Percentiles rank a stretch among this genome's conserved stretches.
These are phyloP conservation scores for Kuraishia ogatae DNA, from an alignment of 805 yeast genomes.

Conservation along the genomic window DNA sequence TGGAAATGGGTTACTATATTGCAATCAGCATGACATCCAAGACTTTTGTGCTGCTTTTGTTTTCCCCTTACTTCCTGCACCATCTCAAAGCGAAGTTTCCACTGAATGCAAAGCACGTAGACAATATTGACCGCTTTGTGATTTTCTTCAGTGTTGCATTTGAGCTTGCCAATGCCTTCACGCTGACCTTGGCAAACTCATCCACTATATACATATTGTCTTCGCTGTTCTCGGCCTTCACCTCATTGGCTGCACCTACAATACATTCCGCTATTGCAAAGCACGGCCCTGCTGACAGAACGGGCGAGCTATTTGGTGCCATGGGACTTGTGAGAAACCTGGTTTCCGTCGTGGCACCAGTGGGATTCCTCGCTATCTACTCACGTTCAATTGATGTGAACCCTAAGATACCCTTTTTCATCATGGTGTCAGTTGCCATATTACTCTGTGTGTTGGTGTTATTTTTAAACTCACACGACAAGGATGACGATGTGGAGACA, in stretches of 20 bases:
- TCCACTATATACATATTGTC: slow-evolving; percentile 22
- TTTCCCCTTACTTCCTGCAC: slow-evolving; percentile 41
- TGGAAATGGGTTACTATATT: slow-evolving; percentile 45
- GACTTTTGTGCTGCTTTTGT: slow-evolving; percentile 36
- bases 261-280: slow-evolving; percentile 52
- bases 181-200: slow-evolving; percentile 23
- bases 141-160: slow-evolving; percentile 22
- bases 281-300: slow-evolving; percentile 45
- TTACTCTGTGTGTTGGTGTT: not conserved
- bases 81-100: slow-evolving; percentile 26
- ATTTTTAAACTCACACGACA: not conserved
- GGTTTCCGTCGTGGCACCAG: slow-evolving; percentile 39
- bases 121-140: slow-evolving; percentile 24
- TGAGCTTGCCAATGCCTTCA: slow-evolving; percentile 29
- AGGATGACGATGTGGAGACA: not conserved
- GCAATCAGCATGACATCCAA: slow-evolving; percentile 41
- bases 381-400: slow-evolving; percentile 28
- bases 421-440: slow-evolving; percentile 1
- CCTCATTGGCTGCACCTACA: slow-evolving; percentile 47
- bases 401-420: slow-evolving; percentile 28
- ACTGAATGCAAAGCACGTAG: slow-evolving; percentile 35
- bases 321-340: slow-evolving; percentile 49
- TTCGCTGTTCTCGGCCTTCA: slow-evolving; percentile 33
- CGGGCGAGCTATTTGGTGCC: slow-evolving; percentile 72
- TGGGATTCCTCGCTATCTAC: slow-evolving; percentile 38